Conservation (phyloP, 75 land plant species). For the Sequoia sempervirens region DNA sequence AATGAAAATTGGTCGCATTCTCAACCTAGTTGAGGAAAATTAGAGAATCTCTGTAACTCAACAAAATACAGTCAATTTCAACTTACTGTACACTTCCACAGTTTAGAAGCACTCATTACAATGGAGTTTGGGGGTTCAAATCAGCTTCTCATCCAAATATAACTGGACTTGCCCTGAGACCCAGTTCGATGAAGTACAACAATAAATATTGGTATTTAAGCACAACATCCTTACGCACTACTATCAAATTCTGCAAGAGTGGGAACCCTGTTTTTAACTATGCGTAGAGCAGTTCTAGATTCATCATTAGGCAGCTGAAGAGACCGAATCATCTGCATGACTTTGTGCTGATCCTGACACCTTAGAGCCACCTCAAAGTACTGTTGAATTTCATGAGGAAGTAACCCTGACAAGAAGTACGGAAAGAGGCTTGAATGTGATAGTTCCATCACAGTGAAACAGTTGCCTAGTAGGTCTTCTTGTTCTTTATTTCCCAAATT, state of each 20-base stretch:
- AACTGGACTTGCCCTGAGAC: neutral
- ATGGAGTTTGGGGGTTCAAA: neutral
- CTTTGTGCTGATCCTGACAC: constrained; percentile 7
- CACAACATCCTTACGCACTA: neutral
- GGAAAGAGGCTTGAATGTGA: constrained; percentile 52
- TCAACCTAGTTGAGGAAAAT: neutral
- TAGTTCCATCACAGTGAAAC: constrained; percentile 42
- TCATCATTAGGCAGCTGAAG: constrained; percentile 2
- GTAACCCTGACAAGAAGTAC: constrained; percentile 61
- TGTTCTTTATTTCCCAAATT: constrained; percentile 46
- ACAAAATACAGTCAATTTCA: neutral
- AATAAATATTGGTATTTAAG: neutral
- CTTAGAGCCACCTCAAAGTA: constrained; percentile 43
- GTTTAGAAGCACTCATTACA: neutral
- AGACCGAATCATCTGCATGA: neutral
- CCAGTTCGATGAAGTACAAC: neutral
- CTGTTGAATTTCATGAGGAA: constrained; percentile 55
- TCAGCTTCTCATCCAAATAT: neutral
- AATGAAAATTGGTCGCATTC: neutral
- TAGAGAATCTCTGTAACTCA: neutral
- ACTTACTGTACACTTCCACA: neutral
- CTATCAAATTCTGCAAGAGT: neutral
- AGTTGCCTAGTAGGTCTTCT: constrained; percentile 31
- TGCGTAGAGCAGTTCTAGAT: neutral
- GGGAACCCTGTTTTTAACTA: neutral